Conservation (phyloP, 2,329 filamentous ascomycete genomes). For the Sclerotinia spermophila region DNA sequence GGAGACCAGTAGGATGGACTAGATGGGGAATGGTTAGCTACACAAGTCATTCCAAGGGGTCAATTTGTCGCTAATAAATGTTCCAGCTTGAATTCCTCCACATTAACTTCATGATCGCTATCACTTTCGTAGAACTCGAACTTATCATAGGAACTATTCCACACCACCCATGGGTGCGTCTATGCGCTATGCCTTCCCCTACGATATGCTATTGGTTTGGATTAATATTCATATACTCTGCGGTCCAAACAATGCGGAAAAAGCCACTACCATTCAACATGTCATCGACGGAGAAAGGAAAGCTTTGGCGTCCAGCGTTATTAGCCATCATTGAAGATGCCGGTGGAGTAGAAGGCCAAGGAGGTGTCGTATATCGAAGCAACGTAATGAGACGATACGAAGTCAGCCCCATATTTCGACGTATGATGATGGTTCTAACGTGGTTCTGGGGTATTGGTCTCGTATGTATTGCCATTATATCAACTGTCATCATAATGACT, state of each 20-base stretch:
- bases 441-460: conserved; percentile 36
- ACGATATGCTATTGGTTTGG: conserved; percentile 32
- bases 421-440: conserved; percentile 29
- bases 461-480: conserved; percentile 27
- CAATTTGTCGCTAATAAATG: conserved; percentile 4
- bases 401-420: conserved; percentile 28
- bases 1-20: conserved; percentile 33
- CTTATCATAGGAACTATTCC: conserved; percentile 30
- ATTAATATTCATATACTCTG: conserved; percentile 26
- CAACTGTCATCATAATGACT: conserved; percentile 30
- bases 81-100: conserved; percentile 30
- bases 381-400: conserved; percentile 32
- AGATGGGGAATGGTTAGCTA: conserved; percentile 32
- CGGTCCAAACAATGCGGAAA: conserved; percentile 26
- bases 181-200: conserved; percentile 33
- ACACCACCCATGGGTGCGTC: conserved; percentile 26
- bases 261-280: conserved; percentile 31
- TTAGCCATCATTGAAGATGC: conserved; percentile 31
- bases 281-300: conserved; percentile 33
- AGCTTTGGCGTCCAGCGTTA: conserved; percentile 28
- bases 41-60: neutral
- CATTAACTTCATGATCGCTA: conserved; percentile 30
- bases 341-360: conserved; percentile 31
- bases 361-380: conserved; percentile 28
- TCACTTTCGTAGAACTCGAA: conserved; percentile 31